Evolutionary conservation across 2,329 filamentous ascomycete genomes (phyloP).

Genomic region (Pseudogymnoascus sp.): DNA sequence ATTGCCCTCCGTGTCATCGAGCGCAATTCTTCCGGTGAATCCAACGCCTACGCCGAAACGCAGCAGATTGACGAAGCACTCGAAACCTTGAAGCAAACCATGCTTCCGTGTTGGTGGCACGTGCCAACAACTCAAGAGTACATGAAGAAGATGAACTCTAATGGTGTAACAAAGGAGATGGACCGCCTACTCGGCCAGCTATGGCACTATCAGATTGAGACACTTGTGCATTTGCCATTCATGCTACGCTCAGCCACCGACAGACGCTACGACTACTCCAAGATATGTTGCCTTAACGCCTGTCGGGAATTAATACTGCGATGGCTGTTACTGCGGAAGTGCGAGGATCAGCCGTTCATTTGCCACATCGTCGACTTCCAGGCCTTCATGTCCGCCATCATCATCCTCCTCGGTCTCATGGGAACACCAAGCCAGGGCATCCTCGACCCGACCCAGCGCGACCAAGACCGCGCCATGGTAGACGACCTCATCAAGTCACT

Average conservation of each 20-base stretch:
- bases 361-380: constrained; percentile 29
- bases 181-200: constrained; percentile 27
- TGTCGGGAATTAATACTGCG: constrained; percentile 26
- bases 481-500: constrained; percentile 22
- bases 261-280: constrained; percentile 29
- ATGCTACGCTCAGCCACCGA: constrained; percentile 30
- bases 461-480: constrained; percentile 22
- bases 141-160: neutral
- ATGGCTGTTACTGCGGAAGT: constrained; percentile 23
- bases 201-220: constrained; percentile 28
- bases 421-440: constrained; percentile 17
- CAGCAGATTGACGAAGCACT: constrained; percentile 30
- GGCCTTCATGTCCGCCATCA: constrained; percentile 27
- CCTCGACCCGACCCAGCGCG: constrained; percentile 19
- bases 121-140: constrained; percentile 20
- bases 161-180: constrained; percentile 17
- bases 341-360: constrained; percentile 23
- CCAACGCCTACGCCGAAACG: constrained; percentile 25
- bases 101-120: constrained; percentile 28
- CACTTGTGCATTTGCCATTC: constrained; percentile 28
- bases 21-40: constrained; percentile 23
- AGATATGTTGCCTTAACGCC: constrained; percentile 27
- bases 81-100: constrained; percentile 23
- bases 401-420: constrained; percentile 25
- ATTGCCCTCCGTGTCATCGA: constrained; percentile 22